Evolutionary conservation across 805 yeast genomes (phyloP), one percentile per base, ranked within the genome.

Genomic region (Teunomyces aglyptinius): DNA sequence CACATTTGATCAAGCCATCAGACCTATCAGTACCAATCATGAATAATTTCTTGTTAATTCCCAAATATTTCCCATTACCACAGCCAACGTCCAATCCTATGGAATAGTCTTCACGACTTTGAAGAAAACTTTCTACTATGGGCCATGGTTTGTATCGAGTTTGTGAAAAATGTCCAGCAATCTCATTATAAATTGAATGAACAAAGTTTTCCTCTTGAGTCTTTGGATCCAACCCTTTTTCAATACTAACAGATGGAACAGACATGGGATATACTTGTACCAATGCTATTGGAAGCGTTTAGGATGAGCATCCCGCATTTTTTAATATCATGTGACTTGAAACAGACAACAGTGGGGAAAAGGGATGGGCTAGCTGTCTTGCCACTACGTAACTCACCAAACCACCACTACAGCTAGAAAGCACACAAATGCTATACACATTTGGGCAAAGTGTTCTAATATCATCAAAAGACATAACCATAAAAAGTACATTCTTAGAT

Each of bases 111-210:
- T 61, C 49, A 55, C 80, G 78, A 1, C 64, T 54, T 8, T 55
- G 59, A 38, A 94, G 66, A 59, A 86, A 94, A 49, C 75, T 64
- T 43, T 87, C 88, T 20, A 94, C 99, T 16, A 90, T 82, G 6
- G 98, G 98, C 99, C 99, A 94, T 22, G 98, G 97, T 70, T 87
- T 92, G 68, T 91, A 94, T 41, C 99, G 67, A 0, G 99, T 94
- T 55, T 85, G 85, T 2, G 98, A 91, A 64, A 94, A 94, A 63
- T 94, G 99, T 7, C 83, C 56, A 0, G 99, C 98, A 24, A 94
- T 94, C 49, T 86, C 87, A 60, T 94, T 88, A 70, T 94, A 94
- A 8, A 94, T 96, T n/a, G 80, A 78, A 64, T 94, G 99, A 1
- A 94, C 99, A 59, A 80, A 84, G 43, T 76, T 76, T 41, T 83